Percentiles rank a stretch among this genome's conserved stretches.
Evolutionary conservation across 306 rosid genomes (phyloP).

Genomic region (Echinosophora koreensis): DNA sequence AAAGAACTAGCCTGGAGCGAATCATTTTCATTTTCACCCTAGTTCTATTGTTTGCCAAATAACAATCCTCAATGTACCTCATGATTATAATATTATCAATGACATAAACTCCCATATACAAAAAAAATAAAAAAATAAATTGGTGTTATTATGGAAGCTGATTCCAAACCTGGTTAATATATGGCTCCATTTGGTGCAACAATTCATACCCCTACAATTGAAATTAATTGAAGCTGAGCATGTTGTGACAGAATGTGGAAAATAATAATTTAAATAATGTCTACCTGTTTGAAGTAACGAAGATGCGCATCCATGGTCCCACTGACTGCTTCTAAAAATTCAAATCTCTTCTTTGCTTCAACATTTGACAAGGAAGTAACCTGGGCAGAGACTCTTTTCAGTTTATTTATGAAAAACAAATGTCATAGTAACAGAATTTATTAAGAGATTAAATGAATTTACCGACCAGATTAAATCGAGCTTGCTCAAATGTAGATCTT

Average conservation of each 20-base stretch:
- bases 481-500: slow-evolving; percentile 93
- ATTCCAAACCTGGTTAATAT: slow-evolving; percentile 90
- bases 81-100: slow-evolving; percentile 16
- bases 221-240: slow-evolving; percentile 55
- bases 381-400: slow-evolving; percentile 55
- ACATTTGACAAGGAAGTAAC: slow-evolving; percentile 93
- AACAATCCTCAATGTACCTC: slow-evolving; percentile 27
- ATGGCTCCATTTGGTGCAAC: slow-evolving; percentile 75
- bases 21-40: slow-evolving; percentile 41
- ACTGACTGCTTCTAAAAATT: slow-evolving; percentile 98
- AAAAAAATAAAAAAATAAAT: neutral
- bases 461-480: slow-evolving; percentile 92
- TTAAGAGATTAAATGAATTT: slow-evolving; percentile 15
- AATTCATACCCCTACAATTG: slow-evolving; percentile 62
- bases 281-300: slow-evolving; percentile 97
- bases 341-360: slow-evolving; percentile 98
- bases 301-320: slow-evolving; percentile 99
- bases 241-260: slow-evolving; percentile 19
- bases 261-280: slow-evolving; percentile 39
- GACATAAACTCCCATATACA: slow-evolving; percentile 2
- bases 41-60: slow-evolving; percentile 7
- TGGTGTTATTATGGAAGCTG: neutral
- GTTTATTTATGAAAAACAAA: slow-evolving; percentile 34
- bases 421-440: slow-evolving; percentile 27
- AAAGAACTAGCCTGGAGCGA: slow-evolving; percentile 45